Evolutionary conservation across 192 early-diverging fungal genomes (phyloP), one percentile per base, ranked within the genome.

Genomic region (Coemansia sp.): DNA sequence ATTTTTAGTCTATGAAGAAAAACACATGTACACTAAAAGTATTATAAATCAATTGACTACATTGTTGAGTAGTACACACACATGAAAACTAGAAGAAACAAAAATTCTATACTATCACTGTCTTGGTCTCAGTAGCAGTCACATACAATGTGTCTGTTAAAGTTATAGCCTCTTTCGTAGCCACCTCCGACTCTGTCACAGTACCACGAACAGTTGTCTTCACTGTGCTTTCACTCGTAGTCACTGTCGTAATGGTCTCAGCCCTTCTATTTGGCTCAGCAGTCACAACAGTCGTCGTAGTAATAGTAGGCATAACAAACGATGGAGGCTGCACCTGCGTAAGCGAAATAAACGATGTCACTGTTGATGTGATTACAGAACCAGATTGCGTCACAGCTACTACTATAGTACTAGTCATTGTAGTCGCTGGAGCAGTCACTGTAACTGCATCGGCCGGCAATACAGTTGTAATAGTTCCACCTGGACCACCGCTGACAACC

Each of bases 91-190:
- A 49, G 24, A 55, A n/a, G 11, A 55, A 55, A 55, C 52, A 55
- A 24, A n/a, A n/a, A n/a, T n/a, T 12, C 52, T 55, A 55, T 15
- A 15, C 52, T 55, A 15, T 55, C 52, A 55, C 52, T 31, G 52
- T 55, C 24, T 55, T 55, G 52, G 52, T 55, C 52, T 31, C 52
- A 0, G 64, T 65, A 65, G n/a, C 22, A 6, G 41, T 47, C 64
- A 46, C n/a, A 16, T 65, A 31, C 64, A 55, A 13, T 13, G 65
- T 55, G 22, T 40, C 65, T 39, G 65, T 66, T 12, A 55, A 49
- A 13, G 65, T 43, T 15, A 33, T 47, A 60, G 40, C 13, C 31
- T 40, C 41, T 5, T 13, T 52, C 13, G 24, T 29, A 16, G 43
- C 46, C 39, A 61, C 65, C 53, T 50, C 38, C 29, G 46, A 7